These are phyloP conservation scores for Paramecium octaurelia DNA, from an alignment of 73 alveolate species.

Conservation along the genomic window DNA sequence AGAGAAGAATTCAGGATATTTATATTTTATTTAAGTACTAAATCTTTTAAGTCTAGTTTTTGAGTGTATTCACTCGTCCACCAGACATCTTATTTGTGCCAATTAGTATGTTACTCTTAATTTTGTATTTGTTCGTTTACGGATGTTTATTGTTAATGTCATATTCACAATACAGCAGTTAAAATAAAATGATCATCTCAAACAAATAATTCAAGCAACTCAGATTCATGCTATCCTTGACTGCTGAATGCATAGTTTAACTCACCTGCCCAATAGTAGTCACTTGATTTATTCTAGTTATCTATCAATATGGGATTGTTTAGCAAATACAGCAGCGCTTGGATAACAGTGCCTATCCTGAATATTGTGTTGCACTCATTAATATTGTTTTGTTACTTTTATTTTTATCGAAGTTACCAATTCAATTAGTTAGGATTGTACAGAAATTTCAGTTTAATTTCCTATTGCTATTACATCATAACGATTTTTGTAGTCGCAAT, in stretches of 20 bases:
- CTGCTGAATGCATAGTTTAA: neutral
- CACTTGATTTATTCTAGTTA: neutral
- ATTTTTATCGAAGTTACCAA: conserved; percentile 18
- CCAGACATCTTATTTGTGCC: conserved; percentile 11
- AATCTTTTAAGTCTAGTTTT: neutral
- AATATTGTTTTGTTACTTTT: neutral
- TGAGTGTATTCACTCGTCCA: neutral
- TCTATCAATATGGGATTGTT: neutral
- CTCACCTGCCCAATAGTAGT: conserved; percentile 16
- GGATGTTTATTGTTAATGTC: neutral
- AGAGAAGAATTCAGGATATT: conserved; percentile 5
- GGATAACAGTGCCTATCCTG: conserved; percentile 30
- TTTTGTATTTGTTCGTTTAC: neutral
- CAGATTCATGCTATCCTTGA: neutral
- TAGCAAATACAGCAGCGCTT: neutral
- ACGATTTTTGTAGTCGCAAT: neutral
- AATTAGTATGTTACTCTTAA: neutral
- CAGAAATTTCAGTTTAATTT: neutral
- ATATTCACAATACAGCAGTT: neutral
- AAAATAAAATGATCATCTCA: neutral
- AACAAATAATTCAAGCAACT: neutral
- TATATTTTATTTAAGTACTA: neutral
- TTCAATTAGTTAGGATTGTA: conserved; percentile 15
- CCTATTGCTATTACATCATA: neutral
- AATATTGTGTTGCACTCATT: neutral